Evolutionary conservation across 2,329 filamentous ascomycete species (phyloP), one percentile per base, ranked within the genome.

Genomic region (Tolypocladium nubicola): DNA sequence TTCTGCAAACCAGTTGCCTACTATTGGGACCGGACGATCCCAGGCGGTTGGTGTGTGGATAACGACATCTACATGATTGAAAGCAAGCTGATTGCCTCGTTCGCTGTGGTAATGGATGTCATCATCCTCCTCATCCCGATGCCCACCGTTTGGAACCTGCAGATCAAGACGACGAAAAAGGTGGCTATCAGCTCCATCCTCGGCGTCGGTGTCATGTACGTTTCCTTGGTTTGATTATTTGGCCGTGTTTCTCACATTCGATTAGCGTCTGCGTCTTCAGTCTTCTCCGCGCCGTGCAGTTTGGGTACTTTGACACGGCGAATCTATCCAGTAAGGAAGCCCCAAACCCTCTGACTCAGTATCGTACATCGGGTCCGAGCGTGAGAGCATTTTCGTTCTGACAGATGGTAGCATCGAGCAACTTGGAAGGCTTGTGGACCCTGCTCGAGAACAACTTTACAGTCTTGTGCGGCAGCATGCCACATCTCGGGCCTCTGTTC

Each of bases 1-100:
- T 54, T 57, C 23, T 61, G 59, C 55, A 52, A 40, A 6, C 59
- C 57, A 9, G 56, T 61, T 14, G 38, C 57, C 40, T 59, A 56
- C 39, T 61, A 61, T 38, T 59, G 57, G 59, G 59, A 61, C 43
- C 55, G 57, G 33, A 56, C 45, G 14, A 57, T 53, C 35, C 38
- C 41, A 11, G 57, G 56, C 23, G 59, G 56, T 3, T 54, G 40
- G 33, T 59, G 57, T 38, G 52, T 60, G 8, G 43, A 47, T 21
- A 60, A 58, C 45, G 35, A 40, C 38, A 16, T 19, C 19, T 40
- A 40, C 38, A 40, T 40, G 38, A 19, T 40, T 7, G 38, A 40
- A 40, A 40, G 38, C 38, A 40, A 40, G 38, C 38, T 40, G 38
- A 40, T 40, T 40, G 38, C 38, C 38, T 40, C 38, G 6, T 8